phyloP scores from a whole-genome alignment of 805 yeast species.

The Metschnikowia proteae region DNA sequence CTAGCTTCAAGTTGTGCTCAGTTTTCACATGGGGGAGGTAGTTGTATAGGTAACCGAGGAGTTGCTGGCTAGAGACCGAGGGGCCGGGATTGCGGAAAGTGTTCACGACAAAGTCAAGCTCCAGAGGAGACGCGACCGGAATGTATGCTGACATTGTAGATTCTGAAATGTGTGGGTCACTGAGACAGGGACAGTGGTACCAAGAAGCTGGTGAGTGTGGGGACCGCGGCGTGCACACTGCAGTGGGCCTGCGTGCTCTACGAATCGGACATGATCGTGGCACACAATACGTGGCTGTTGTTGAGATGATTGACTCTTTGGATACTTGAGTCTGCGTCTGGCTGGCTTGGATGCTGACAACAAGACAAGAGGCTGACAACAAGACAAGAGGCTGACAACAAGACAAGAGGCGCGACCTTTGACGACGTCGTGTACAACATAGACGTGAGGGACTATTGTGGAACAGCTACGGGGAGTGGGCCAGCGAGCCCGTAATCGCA shows the following conservation, averaged over 20 bases:
- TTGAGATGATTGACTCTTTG: no score
- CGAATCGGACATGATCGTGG: neutral
- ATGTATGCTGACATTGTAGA: neutral
- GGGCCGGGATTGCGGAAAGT: conserved; percentile 41
- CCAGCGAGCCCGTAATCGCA: no score
- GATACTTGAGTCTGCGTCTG: no score
- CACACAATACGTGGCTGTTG: no score
- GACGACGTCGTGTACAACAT: no score
- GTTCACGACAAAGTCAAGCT: conserved; percentile 45
- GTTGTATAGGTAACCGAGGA: conserved; percentile 47
- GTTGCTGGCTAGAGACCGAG: conserved; percentile 26
- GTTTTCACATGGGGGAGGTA: conserved; percentile 49
- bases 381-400: no score
- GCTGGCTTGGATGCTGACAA: no score
- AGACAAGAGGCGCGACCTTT: no score
- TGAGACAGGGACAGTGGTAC: neutral
- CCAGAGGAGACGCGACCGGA: conserved; percentile 28
- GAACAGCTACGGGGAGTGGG: no score
- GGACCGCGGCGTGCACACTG: neutral
- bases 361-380: no score
- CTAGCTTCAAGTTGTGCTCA: conserved; percentile 42
- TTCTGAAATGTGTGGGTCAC: neutral
- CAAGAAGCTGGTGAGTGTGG: neutral
- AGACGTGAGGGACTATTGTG: no score
- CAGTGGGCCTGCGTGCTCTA: neutral